Base-by-base conservation (phyloP, 2,329 filamentous ascomycete species). In the Karstenula rhodostoma region DNA sequence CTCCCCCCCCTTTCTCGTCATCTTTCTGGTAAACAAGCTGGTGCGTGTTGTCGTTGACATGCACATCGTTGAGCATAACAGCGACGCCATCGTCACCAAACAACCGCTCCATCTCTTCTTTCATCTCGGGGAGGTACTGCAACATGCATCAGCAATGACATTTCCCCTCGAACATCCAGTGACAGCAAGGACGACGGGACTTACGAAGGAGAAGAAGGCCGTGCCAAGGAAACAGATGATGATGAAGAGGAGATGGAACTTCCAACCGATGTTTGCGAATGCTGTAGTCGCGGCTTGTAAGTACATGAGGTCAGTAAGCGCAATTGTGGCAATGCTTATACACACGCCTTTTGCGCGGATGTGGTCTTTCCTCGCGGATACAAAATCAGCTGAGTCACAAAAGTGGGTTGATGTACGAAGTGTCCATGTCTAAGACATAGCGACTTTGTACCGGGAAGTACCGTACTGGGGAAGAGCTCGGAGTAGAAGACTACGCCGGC, bases 291-390 rank as follows among this genome's bases (percentile, higher is more conserved):
- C 71, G 1, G 66, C 69, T 56, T 74, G 72, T 1, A 72, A 58
- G 48, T 70, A 73, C 3, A 75, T 61, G 12, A 73, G 66, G 46
- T 73, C 77, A 64, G 79, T 84, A 56, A 80, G 78, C 25, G 66
- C 65, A n/a, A 72, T 54, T 5, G 66, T 68, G 8, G 68, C 66
- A 42, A 70, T 64, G n/a, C 60, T 62, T 12, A 69, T 57, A 40
- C 64, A 67, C 17, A 70, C 63, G n/a, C 70, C 68, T 49, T 73
- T 73, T 0, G 64, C 65, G 17, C 67, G 69, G 32, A 71, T 66
- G 47, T 69, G 67, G 47, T 68, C n/a, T n/a, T n/a, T n/a, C n/a
- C n/a, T n/a, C n/a, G n/a, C n/a, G n/a, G n/a, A n/a, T n/a, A n/a
- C n/a, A n/a, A n/a, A n/a, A n/a, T n/a, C n/a, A n/a, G n/a, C n/a